Evolutionary conservation across 768 basidiomycete species (phyloP), one percentile per base, ranked within the genome.

Genomic region (Cyathus striatus): DNA sequence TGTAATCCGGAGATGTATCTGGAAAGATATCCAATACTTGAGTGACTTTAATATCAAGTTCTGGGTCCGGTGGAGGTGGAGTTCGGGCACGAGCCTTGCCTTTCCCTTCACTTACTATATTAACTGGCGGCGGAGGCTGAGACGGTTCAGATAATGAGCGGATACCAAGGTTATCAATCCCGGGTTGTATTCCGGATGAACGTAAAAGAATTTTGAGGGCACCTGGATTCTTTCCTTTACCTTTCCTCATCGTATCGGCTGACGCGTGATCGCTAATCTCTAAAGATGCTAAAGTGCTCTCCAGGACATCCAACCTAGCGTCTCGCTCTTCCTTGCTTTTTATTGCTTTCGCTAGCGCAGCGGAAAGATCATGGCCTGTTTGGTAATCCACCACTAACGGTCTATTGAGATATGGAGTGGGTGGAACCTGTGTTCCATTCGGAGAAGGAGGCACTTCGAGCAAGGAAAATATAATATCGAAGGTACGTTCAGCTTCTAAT

Each of bases 21-120:
- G 89, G 86, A 25, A 93, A 66, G 47, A 92, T 79, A 49, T 89
- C 89, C 10, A 87, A 70, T 9, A 92, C 79, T 51, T 90, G 83
- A 0, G 75, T 68, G 21, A 86, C 66, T 40, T 81, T 75, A 18
- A 74, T 41, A 42, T 86, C 81, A 16, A 84, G 55, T 48, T 72
- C 71, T 6, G 41, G 48, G 42, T 33, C 36, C 38, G 23, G 10
- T 21, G 42, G 34, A 22, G 48, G 40, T 13, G 48, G 49, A 5
- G 47, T 41, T 7, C 35, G 23, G 5, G 60, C 53, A n/a, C 57
- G 51, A 3, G 53, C 63, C 52, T 65, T 75, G 34, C 54, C 64
- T 59, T 80, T 79, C 1, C 68, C 72, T 51, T 72, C 73, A 23
- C 21, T 34, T 6, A 12, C 36, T 1, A 36, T 14, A 18, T 26